Conservation (phyloP, 164 flowering plant species). For the Annona cherimola region DNA sequence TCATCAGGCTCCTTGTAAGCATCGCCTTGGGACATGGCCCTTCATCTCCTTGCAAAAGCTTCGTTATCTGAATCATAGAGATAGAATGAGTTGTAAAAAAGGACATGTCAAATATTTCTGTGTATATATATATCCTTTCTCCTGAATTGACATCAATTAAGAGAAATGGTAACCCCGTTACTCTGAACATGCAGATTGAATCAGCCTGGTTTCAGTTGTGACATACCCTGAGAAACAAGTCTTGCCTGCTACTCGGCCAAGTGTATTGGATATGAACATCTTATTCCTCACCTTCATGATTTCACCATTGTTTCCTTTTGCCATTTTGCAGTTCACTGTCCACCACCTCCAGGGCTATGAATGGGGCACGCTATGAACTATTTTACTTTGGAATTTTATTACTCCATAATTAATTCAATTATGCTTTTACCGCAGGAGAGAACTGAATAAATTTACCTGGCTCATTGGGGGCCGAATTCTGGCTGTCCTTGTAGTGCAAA, state of each 20-base stretch:
- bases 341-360: background rate
- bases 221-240: too few relatives aligned
- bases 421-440: background rate
- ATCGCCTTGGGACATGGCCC: slow-evolving; percentile 15
- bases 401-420: background rate
- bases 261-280: too few relatives aligned
- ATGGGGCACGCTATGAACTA: background rate
- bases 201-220: background rate
- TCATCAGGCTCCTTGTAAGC: slow-evolving; percentile 25
- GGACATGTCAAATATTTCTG: too few relatives aligned
- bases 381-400: background rate
- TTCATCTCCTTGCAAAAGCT: slow-evolving; percentile 57
- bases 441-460: slow-evolving; percentile 40
- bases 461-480: slow-evolving; percentile 68
- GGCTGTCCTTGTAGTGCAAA: slow-evolving; percentile 65
- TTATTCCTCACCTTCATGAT: too few relatives aligned
- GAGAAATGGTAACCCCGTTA: background rate
- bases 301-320: too few relatives aligned
- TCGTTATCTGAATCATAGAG: slow-evolving; percentile 41
- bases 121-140: background rate
- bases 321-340: background rate
- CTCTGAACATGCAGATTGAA: background rate
- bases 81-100: background rate
- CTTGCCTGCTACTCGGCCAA: too few relatives aligned
- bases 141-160: background rate